phyloP scores from a whole-genome alignment of 306 rosid species.

The Malus sylvestris region DNA sequence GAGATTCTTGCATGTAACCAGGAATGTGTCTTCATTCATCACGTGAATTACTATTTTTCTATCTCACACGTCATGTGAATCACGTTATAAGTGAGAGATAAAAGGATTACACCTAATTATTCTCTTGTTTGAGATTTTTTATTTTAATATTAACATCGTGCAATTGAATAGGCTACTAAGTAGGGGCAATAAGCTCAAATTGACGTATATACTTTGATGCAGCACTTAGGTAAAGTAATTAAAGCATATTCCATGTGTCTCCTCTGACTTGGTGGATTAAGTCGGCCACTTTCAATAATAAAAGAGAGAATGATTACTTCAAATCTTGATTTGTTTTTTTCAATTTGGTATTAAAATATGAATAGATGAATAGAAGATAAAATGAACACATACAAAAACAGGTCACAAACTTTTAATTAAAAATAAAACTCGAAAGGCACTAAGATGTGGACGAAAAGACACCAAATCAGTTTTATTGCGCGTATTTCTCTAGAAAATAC shows the following conservation, averaged over 20 bases:
- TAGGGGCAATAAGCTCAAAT: not conserved
- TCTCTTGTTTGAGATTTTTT: not conserved
- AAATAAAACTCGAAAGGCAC: not conserved
- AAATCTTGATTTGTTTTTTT: slow-evolving; percentile 1
- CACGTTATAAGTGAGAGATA: not conserved
- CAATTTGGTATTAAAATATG: not conserved
- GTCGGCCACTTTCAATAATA: not conserved
- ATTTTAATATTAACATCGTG: not conserved
- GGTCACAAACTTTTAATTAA: not conserved
- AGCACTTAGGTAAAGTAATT: not conserved
- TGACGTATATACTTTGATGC: not conserved
- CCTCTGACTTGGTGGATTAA: not conserved
- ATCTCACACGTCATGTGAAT: not conserved
- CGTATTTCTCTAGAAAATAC: not conserved
- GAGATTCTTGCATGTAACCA: not conserved
- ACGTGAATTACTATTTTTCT: not conserved
- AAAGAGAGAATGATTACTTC: slow-evolving; percentile 11
- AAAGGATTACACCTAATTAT: not conserved
- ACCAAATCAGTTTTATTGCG: no score
- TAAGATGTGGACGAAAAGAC: not conserved
- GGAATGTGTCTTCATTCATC: not conserved
- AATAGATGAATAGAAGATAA: not conserved
- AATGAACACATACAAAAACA: no score
- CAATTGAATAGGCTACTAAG: not conserved
- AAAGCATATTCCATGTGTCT: slow-evolving; percentile 1